Conservation (phyloP, 2,329 filamentous ascomycete species). For the Cladobotryum protrusum region DNA sequence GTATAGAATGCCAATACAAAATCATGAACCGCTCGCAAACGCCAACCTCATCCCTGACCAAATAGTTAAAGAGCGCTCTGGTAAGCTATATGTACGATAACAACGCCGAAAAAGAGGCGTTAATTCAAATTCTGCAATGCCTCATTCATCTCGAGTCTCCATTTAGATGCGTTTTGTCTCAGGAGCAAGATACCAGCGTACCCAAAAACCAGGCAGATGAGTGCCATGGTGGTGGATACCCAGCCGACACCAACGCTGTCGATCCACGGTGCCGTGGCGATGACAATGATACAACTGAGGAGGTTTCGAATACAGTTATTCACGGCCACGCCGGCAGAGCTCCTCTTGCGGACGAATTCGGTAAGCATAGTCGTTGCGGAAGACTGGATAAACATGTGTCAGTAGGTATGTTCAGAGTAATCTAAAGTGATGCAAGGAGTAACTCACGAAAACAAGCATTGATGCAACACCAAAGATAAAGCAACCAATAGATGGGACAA, state of each 20-base stretch:
- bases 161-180: slow-evolving; percentile 52
- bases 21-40: too few relatives aligned
- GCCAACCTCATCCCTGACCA: too few relatives aligned
- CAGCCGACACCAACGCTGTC: slow-evolving; percentile 66
- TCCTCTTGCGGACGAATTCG: slow-evolving; percentile 69
- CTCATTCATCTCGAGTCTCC: slow-evolving; percentile 59
- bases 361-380: slow-evolving; percentile 76
- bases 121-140: slow-evolving; percentile 25
- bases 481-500: slow-evolving; percentile 56
- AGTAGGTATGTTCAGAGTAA: neutral
- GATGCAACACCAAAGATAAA: slow-evolving; percentile 70
- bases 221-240: slow-evolving; percentile 57
- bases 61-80: too few relatives aligned
- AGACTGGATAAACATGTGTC: slow-evolving; percentile 26
- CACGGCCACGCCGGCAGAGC: slow-evolving; percentile 67
- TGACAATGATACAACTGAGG: slow-evolving; percentile 62
- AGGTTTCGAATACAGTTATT: slow-evolving; percentile 81
- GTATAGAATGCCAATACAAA: neutral
- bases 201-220: slow-evolving; percentile 52
- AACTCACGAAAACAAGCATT: slow-evolving; percentile 69
- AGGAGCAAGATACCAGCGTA: slow-evolving; percentile 55
- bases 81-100: too few relatives aligned
- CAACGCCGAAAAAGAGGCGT: slow-evolving; percentile 9
- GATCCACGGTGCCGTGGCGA: slow-evolving; percentile 67
- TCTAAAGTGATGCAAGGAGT: too few relatives aligned